Evolutionary conservation across 495 filamentous ascomycete species (phyloP).

Genomic region (Penicillium atrosanguineum): DNA sequence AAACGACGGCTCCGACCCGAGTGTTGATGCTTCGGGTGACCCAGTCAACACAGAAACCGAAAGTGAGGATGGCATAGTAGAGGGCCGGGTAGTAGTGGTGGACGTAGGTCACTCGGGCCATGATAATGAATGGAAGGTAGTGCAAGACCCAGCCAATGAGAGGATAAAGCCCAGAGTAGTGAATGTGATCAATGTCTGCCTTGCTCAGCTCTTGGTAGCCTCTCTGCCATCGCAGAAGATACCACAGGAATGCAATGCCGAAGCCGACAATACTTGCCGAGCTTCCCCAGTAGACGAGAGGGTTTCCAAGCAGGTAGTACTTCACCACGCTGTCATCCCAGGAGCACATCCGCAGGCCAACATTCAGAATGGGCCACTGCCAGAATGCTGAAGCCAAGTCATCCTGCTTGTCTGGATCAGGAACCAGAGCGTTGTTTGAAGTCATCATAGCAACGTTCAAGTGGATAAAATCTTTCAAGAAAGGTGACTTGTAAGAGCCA

Average conservation of each 20-base stretch:
- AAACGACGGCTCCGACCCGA: conserved; percentile 58
- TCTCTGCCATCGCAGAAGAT: conserved; percentile 92
- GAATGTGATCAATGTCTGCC: conserved; percentile 83
- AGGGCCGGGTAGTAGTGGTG: conserved; percentile 99
- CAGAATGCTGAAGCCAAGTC: conserved; percentile 95
- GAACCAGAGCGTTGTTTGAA: conserved; percentile 96
- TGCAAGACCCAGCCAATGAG: conserved; percentile 93
- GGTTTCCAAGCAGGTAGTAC: conserved; percentile 98
- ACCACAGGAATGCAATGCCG: conserved; percentile 70
- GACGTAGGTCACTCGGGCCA: conserved; percentile 98
- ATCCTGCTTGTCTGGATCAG: conserved; percentile 98
- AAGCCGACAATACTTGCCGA: conserved; percentile 75
- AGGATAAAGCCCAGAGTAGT: conserved; percentile 90
- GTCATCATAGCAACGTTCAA: conserved; percentile 99
- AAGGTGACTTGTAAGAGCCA: conserved; percentile 92
- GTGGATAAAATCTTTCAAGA: conserved; percentile 94
- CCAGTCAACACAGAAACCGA: conserved; percentile 90
- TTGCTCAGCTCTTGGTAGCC: conserved; percentile 82
- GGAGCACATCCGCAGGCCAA: conserved; percentile 95
- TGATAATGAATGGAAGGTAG: conserved; percentile 92
- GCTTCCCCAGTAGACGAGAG: conserved; percentile 91
- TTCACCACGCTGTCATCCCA: conserved; percentile 96
- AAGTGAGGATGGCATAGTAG: conserved; percentile 89
- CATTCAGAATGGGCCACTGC: conserved; percentile 97
- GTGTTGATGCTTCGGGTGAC: conserved; percentile 61